Evolutionary conservation across 768 basidiomycete species (phyloP).

Genomic region (Boletus tylopilopsis): DNA sequence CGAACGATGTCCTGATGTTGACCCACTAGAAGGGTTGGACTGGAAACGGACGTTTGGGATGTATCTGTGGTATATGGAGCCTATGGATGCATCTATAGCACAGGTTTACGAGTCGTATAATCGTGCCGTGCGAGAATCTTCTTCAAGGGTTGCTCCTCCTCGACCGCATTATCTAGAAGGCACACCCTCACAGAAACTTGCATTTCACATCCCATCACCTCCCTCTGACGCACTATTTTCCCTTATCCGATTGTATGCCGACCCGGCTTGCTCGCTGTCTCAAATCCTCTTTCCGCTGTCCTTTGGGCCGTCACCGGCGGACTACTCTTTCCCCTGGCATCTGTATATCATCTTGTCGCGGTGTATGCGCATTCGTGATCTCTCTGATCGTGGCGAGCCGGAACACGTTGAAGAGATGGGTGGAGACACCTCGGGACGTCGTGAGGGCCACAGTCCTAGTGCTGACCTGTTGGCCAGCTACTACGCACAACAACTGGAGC

Average conservation of each 20-base stretch:
- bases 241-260: conserved; percentile 74
- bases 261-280: conserved; percentile 66
- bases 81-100: conserved; percentile 65
- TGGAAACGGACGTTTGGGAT: conserved; percentile 95
- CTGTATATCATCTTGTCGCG: conserved; percentile 84
- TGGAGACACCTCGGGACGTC: conserved; percentile 41
- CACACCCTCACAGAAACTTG: conserved; percentile 18
- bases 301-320: conserved; percentile 70
- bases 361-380: conserved; percentile 79
- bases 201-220: conserved; percentile 42
- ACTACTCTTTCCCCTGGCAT: conserved; percentile 89
- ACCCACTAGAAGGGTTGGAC: conserved; percentile 71
- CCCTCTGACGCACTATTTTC: conserved; percentile 75
- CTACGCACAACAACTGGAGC: conserved; percentile 87
- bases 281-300: conserved; percentile 69
- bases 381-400: conserved; percentile 71
- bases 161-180: conserved; percentile 55
- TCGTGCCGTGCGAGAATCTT: conserved; percentile 34
- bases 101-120: conserved; percentile 67
- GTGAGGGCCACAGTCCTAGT: conserved; percentile 76
- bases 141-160: conserved; percentile 47
- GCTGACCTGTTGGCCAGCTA: conserved; percentile 80
- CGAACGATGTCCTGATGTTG: conserved; percentile 52
- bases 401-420: conserved; percentile 33
- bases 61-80: conserved; percentile 83